Conservation (phyloP, 2,329 filamentous ascomycete species). For the Hawksworthiomyces lignivorus region DNA sequence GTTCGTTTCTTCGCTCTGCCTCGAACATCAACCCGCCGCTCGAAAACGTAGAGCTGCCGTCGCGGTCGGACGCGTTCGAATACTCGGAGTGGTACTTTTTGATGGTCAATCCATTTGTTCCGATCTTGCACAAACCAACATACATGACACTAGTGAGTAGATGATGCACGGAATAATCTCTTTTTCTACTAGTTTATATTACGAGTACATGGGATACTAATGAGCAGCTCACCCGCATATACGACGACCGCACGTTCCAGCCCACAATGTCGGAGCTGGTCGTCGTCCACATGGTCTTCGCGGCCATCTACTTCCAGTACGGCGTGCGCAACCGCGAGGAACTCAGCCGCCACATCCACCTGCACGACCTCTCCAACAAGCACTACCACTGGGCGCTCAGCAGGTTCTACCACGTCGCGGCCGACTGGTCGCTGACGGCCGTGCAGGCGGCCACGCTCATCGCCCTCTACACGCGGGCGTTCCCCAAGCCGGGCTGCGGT, state of each 20-base stretch:
- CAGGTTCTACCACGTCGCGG: slow-evolving; percentile 58
- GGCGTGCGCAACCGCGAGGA: slow-evolving; percentile 60
- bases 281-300: slow-evolving; percentile 71
- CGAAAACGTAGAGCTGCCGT: slow-evolving; percentile 52
- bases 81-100: slow-evolving; percentile 72
- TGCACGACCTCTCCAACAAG: slow-evolving; percentile 61
- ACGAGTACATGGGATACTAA: too few species aligned
- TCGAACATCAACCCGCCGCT: slow-evolving; percentile 53
- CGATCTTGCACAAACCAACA: slow-evolving; percentile 68
- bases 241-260: slow-evolving; percentile 59
- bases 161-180: too few species aligned
- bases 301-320: slow-evolving; percentile 70
- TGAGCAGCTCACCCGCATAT: slow-evolving; percentile 59
- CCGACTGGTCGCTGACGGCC: slow-evolving; percentile 54
- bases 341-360: slow-evolving; percentile 41
- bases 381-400: slow-evolving; percentile 72
- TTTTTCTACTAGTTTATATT: slow-evolving; percentile 14
- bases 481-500: slow-evolving; percentile 71
- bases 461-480: slow-evolving; percentile 63
- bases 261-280: slow-evolving; percentile 59
- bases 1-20: slow-evolving; percentile 59
- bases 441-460: slow-evolving; percentile 69
- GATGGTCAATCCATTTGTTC: slow-evolving; percentile 63
- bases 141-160: slow-evolving; percentile 61
- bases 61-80: slow-evolving; percentile 55